phyloP scores from a whole-genome alignment of 768 basidiomycete species.

The Pleurotus eryngii region DNA sequence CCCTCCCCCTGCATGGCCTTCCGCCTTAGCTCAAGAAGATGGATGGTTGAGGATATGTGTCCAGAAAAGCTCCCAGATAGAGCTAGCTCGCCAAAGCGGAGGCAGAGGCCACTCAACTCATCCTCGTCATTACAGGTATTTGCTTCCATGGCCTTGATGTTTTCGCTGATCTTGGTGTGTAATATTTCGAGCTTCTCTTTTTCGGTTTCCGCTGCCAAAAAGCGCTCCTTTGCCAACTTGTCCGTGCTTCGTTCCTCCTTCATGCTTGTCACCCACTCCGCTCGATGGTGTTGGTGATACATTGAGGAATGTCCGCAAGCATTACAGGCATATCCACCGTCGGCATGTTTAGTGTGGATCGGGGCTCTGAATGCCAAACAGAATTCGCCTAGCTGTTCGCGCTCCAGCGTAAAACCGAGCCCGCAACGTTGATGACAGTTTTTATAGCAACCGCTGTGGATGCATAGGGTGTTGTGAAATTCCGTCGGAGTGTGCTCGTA shows the following conservation, averaged over 20 bases:
- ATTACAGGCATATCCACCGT: conserved; percentile 8
- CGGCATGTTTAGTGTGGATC: neutral
- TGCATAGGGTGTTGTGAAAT: conserved; percentile 11
- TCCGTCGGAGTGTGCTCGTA: neutral
- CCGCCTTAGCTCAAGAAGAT: too few relatives aligned
- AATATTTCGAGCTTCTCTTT: conserved; percentile 1
- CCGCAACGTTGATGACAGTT: conserved; percentile 13
- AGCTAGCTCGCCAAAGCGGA: too few relatives aligned
- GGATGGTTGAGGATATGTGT: too few relatives aligned
- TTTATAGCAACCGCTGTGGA: conserved; percentile 8
- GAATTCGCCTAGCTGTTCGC: neutral
- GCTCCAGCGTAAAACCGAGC: conserved; percentile 13
- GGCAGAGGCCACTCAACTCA: too few relatives aligned
- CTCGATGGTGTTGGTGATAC: conserved; percentile 14
- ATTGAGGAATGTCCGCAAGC: conserved; percentile 13
- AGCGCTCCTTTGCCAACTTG: conserved; percentile 12
- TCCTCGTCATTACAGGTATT: neutral
- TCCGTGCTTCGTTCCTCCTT: conserved; percentile 9
- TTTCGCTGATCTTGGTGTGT: neutral
- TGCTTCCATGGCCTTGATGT: neutral
- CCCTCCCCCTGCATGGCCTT: too few relatives aligned
- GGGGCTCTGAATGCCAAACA: neutral
- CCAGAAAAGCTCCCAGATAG: too few relatives aligned
- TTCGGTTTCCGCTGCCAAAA: conserved; percentile 10
- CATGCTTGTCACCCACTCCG: conserved; percentile 10